phyloP scores from a whole-genome alignment of 2,329 filamentous ascomycete genomes.

The Didymella pinodella region DNA sequence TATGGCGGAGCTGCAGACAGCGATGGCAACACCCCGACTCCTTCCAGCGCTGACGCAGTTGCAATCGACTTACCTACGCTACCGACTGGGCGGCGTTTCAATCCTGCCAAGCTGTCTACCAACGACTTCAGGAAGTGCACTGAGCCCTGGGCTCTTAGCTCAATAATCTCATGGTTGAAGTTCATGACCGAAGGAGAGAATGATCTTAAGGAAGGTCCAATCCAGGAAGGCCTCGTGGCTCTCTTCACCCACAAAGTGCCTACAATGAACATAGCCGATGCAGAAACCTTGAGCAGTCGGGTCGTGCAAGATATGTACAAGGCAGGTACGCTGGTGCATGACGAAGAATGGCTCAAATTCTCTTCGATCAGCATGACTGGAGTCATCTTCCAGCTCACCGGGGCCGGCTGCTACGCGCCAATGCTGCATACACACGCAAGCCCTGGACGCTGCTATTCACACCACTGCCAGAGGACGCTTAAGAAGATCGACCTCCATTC shows the following conservation, averaged over 20 bases:
- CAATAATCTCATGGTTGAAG: conserved; percentile 85
- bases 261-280: conserved; percentile 98
- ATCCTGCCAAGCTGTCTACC: conserved; percentile 80
- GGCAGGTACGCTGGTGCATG: conserved; percentile 78
- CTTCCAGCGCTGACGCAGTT: conserved; percentile 57
- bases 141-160: conserved; percentile 92
- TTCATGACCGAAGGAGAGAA: conserved; percentile 90
- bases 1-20: conserved; percentile 47
- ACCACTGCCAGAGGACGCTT: conserved; percentile 90
- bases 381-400: conserved; percentile 91
- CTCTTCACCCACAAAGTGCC: conserved; percentile 95
- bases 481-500: conserved; percentile 92
- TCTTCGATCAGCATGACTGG: conserved; percentile 81
- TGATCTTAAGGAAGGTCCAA: conserved; percentile 82
- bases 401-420: conserved; percentile 87
- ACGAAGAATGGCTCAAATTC: conserved; percentile 98
- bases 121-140: conserved; percentile 83
- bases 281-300: conserved; percentile 80
- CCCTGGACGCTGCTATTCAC: conserved; percentile 84
- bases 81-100: conserved; percentile 81
- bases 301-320: conserved; percentile 83
- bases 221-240: conserved; percentile 86
- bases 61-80: conserved; percentile 85
- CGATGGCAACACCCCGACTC: conserved; percentile 66
- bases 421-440: conserved; percentile 75